Base-by-base conservation (phyloP, 352 stramenopile genomes). In the Phytophthora idaei region DNA sequence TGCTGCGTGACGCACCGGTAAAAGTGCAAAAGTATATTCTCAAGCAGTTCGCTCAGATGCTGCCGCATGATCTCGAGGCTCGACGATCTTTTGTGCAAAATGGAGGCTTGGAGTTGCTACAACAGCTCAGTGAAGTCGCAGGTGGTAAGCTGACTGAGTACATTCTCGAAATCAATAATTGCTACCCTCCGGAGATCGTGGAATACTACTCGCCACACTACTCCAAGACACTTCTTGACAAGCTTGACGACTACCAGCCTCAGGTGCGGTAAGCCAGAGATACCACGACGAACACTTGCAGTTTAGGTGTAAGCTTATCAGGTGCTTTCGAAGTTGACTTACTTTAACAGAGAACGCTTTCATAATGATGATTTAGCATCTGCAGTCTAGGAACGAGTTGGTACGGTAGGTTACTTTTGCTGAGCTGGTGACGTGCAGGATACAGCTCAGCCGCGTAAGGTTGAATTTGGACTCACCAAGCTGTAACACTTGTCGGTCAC, bases 1-100 rank as follows among this genome's bases (percentile, higher is more conserved):
- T 98, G 39, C 74, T 98, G n/a, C 74, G 90, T 14, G 94, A 98
- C 41, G 87, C 92, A 3, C 93, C 93, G 0, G 79, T 97, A 61
- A 98, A 98, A 69, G 93, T 98, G 37, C 92, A 98, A 69, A 98
- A 98, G 89, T 98, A 98, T 76, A 96, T 98, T 56, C 81, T 98
- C 36, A 93, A 96, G 60, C 95, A 98, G 71, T 98, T 98, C 71
- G 94, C 94, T 15, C 90, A 97, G 67, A 92, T 98, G 69, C 71
- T 98, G 9, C 95, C 95, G 21, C 93, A 98, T 62, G 94, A 98
- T 67, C 80, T 98, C 11, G 92, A 98, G 37, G 95, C 94, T 8
- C 83, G 94, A 7, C 79, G 93, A 4, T 94, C 90, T 8, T 98
- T 98, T 64, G 93, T 98, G 41, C 87, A 95, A 54, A 98, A 94